Percentiles rank a stretch among this genome's conserved stretches.
Evolutionary conservation across 1,284 basidiomycete species (phyloP).

Genomic region (Cutaneotrichosporon curvatum): DNA sequence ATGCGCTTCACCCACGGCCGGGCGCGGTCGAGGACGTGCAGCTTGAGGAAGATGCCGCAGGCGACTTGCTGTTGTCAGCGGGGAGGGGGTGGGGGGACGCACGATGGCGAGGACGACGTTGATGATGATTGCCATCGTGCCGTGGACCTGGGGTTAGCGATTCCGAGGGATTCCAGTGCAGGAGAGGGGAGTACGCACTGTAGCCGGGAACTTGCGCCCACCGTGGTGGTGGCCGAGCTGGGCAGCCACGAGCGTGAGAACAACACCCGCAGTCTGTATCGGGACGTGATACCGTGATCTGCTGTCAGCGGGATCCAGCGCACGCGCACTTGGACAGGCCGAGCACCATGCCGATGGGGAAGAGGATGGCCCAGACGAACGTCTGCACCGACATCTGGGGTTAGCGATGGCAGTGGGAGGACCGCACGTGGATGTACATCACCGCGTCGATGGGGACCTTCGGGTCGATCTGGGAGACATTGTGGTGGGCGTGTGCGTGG

Average conservation of each 20-base stretch:
- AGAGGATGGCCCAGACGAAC: slow-evolving; percentile 70
- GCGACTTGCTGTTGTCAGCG: slow-evolving; percentile 52
- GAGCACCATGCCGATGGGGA: slow-evolving; percentile 80
- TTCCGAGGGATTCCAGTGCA: too few species aligned
- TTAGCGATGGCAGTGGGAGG: background rate
- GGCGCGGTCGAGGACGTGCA: slow-evolving; percentile 78
- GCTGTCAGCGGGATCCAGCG: background rate
- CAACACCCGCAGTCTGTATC: slow-evolving; percentile 64
- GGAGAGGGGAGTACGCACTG: slow-evolving; percentile 47
- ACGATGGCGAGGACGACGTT: slow-evolving; percentile 56
- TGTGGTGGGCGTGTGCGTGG: slow-evolving; percentile 50
- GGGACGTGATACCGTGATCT: slow-evolving; percentile 73
- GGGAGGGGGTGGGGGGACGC: slow-evolving; percentile 6
- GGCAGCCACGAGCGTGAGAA: slow-evolving; percentile 63
- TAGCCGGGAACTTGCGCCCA: slow-evolving; percentile 63
- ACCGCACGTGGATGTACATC: slow-evolving; percentile 63
- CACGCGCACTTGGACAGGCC: slow-evolving; percentile 58
- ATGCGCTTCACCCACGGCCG: slow-evolving; percentile 64
- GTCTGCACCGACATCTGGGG: slow-evolving; percentile 60
- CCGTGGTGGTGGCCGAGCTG: slow-evolving; percentile 73
- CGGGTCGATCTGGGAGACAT: slow-evolving; percentile 59
- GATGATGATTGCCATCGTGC: slow-evolving; percentile 62
- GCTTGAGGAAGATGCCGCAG: slow-evolving; percentile 83
- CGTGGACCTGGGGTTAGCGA: slow-evolving; percentile 51
- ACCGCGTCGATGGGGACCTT: slow-evolving; percentile 66